A percentile compares a stretch with the other conserved stretches of the same genome.
phyloP scores from a whole-genome alignment of 2,329 filamentous ascomycete species.

The Cephalotrichum gorgonifer region DNA sequence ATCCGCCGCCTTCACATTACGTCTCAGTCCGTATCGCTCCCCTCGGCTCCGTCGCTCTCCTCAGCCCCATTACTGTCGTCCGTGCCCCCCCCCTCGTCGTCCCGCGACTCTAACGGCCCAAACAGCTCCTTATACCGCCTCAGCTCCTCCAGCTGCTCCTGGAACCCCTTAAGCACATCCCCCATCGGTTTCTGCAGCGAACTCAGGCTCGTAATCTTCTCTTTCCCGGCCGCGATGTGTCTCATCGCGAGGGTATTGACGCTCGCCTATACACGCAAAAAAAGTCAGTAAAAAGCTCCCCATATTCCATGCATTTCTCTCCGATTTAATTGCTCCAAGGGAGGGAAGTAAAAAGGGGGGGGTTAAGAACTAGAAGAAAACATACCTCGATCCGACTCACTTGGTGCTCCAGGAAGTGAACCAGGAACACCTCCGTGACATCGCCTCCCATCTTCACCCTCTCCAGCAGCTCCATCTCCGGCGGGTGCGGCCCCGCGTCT shows the following conservation, averaged over 20 bases:
- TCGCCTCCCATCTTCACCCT: conserved; percentile 57
- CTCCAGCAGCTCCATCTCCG: conserved; percentile 76
- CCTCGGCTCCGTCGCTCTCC: too few species aligned
- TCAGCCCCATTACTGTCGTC: too few species aligned
- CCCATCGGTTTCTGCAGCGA: conserved; percentile 70
- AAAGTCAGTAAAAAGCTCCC: not conserved
- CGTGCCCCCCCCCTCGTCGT: not conserved
- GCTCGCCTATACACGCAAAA: conserved; percentile 53
- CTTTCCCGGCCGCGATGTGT: conserved; percentile 65
- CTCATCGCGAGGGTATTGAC: conserved; percentile 70
- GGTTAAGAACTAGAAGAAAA: conserved; percentile 8
- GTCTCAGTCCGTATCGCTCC: too few species aligned
- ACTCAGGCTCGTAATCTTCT: conserved; percentile 49
- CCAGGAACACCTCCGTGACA: conserved; percentile 75
- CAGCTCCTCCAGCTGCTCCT: conserved; percentile 52
- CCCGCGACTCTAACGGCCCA: conserved; percentile 21
- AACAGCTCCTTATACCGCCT: conserved; percentile 46
- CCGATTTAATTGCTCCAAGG: not conserved
- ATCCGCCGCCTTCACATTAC: too few species aligned
- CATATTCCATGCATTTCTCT: conserved; percentile 12
- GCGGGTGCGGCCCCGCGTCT: conserved; percentile 51
- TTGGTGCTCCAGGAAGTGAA: conserved; percentile 90
- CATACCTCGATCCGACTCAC: conserved; percentile 90
- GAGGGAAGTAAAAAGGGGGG: not conserved
- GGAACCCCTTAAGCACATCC: conserved; percentile 54